Evolutionary conservation across 1,284 basidiomycete genomes (phyloP).

Genomic region (Grifola frondosa): DNA sequence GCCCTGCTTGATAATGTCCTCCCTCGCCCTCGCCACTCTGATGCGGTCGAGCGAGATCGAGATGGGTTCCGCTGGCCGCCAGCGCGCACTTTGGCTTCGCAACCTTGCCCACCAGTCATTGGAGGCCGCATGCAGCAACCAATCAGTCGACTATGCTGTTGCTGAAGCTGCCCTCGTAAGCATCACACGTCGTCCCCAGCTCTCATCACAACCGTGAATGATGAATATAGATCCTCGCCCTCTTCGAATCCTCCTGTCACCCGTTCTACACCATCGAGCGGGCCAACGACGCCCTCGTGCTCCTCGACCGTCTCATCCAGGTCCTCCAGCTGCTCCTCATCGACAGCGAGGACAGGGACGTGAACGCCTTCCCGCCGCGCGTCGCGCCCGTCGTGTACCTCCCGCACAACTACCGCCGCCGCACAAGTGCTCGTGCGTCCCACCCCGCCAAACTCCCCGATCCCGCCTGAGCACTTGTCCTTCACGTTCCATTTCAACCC

Average conservation of each 20-base stretch:
- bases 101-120: slow-evolving; percentile 54
- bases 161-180: slow-evolving; percentile 75
- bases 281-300: slow-evolving; percentile 49
- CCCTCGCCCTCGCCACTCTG: slow-evolving; percentile 68
- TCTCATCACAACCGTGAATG: slow-evolving; percentile 4
- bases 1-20: slow-evolving; percentile 65
- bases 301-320: slow-evolving; percentile 63
- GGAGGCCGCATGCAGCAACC: slow-evolving; percentile 48
- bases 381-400: slow-evolving; percentile 47
- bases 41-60: slow-evolving; percentile 72
- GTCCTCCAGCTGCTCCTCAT: slow-evolving; percentile 52
- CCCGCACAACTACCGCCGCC: slow-evolving; percentile 26
- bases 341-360: slow-evolving; percentile 56
- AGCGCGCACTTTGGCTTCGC: slow-evolving; percentile 52
- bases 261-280: slow-evolving; percentile 58
- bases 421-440: slow-evolving; percentile 49
- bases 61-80: slow-evolving; percentile 47
- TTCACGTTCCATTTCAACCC: slow-evolving; percentile 50
- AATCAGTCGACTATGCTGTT: slow-evolving; percentile 58
- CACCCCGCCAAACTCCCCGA: slow-evolving; percentile 35
- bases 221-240: slow-evolving; percentile 56
- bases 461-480: slow-evolving; percentile 38
- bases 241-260: slow-evolving; percentile 74
- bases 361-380: slow-evolving; percentile 47
- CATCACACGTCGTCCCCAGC: slow-evolving; percentile 12